Percentiles rank a stretch among this genome's conserved stretches.
Conservation (phyloP, 805 yeast species). For the Teunomyces lycoperdinae region DNA sequence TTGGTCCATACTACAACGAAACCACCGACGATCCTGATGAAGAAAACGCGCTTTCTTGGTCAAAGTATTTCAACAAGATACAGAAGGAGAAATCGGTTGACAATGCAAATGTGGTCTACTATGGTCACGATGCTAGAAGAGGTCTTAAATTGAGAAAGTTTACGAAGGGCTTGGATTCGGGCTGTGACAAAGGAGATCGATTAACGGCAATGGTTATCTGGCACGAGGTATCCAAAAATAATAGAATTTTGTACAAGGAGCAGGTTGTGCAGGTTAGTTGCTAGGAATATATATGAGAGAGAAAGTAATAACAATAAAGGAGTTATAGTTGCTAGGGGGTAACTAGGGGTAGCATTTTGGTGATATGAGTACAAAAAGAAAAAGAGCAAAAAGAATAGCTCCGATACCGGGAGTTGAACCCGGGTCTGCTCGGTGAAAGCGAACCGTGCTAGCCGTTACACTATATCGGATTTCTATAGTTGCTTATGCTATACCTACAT, state of each 20-base stretch:
- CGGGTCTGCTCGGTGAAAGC: constrained; percentile 83
- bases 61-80: constrained; percentile 50
- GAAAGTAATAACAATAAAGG: neutral
- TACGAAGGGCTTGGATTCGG: constrained; percentile 79
- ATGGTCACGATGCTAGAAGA: constrained; percentile 85
- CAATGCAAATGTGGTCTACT: constrained; percentile 50
- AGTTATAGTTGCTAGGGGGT: neutral
- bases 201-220: constrained; percentile 62
- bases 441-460: constrained; percentile 81
- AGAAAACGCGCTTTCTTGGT: constrained; percentile 49
- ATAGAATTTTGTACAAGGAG: constrained; percentile 19
- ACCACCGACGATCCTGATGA: constrained; percentile 50
- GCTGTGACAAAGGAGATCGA: constrained; percentile 73
- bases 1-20: constrained; percentile 59
- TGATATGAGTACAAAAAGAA: too few relatives aligned
- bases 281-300: neutral
- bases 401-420: constrained; percentile 88
- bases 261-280: constrained; percentile 14
- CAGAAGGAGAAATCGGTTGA: constrained; percentile 33
- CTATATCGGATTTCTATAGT: constrained; percentile 53
- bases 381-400: constrained; percentile 22
- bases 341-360: neutral
- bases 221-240: constrained; percentile 9
- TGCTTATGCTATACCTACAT: neutral
- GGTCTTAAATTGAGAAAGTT: constrained; percentile 66